Evolutionary conservation across 2,329 filamentous ascomycete species (phyloP).

Genomic region (Botryotinia convoluta): DNA sequence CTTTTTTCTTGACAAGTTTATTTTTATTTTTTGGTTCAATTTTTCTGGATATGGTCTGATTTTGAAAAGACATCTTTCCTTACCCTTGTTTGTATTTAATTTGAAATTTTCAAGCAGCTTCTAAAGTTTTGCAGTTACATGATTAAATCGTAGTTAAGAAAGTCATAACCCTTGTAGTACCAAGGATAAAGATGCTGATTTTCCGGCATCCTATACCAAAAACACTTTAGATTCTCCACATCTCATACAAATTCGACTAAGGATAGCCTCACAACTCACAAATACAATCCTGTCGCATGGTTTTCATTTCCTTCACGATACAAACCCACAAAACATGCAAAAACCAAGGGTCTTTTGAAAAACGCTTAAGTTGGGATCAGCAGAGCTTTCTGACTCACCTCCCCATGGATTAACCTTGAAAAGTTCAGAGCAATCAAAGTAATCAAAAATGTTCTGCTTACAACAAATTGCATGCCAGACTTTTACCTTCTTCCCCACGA

Average conservation of each 20-base stretch:
- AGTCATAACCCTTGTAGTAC: neutral
- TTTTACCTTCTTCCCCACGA: constrained; percentile 11
- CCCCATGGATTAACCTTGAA: neutral
- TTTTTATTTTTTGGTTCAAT: neutral
- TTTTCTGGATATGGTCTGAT: neutral
- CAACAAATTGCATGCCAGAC: constrained; percentile 12
- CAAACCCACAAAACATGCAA: neutral
- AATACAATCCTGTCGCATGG: constrained; percentile 1
- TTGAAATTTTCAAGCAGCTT: neutral
- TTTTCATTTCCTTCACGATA: neutral
- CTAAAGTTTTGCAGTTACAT: neutral
- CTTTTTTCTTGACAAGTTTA: neutral
- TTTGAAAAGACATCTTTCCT: neutral
- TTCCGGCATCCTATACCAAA: constrained; percentile 5
- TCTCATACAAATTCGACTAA: neutral
- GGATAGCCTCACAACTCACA: neutral
- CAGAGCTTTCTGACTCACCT: constrained; percentile 3
- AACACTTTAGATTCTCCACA: constrained; percentile 17
- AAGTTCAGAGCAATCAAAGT: neutral
- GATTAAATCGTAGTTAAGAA: neutral
- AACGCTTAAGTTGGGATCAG: constrained; percentile 11
- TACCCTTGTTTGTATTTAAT: neutral
- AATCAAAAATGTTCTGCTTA: constrained; percentile 4
- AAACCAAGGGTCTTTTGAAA: constrained; percentile 1
- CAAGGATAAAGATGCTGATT: constrained; percentile 17